Evolutionary conservation across 192 early-diverging fungal genomes (phyloP).

Genomic region (Coemansia sp.): DNA sequence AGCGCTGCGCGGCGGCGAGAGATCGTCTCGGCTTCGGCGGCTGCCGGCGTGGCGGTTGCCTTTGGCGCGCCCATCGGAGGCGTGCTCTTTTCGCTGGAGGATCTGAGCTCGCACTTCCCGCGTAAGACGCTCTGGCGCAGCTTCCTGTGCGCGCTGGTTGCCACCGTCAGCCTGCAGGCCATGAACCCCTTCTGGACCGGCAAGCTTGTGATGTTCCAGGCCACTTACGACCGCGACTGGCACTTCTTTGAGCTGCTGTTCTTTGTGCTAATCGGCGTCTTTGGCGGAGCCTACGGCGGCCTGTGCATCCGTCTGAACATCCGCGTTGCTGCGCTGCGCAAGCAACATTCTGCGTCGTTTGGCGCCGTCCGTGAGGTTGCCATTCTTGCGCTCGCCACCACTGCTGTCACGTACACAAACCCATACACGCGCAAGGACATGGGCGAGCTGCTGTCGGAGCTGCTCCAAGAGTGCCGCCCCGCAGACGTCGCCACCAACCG

Average conservation of each 20-base stretch:
- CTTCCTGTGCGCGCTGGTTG: slow-evolving; percentile 97
- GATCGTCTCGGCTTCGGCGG: slow-evolving; percentile 68
- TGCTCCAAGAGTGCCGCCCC: slow-evolving; percentile 71
- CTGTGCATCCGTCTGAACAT: slow-evolving; percentile 73
- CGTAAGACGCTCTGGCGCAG: slow-evolving; percentile 94
- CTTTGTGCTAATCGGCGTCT: slow-evolving; percentile 72
- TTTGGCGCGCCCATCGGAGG: slow-evolving; percentile 74
- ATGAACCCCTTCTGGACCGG: slow-evolving; percentile 96
- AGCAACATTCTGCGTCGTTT: slow-evolving; percentile 59
- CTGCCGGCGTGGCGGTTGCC: slow-evolving; percentile 73
- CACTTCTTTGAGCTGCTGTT: slow-evolving; percentile 89
- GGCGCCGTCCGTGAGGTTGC: slow-evolving; percentile 70
- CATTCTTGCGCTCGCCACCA: slow-evolving; percentile 63
- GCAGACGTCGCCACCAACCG: slow-evolving; percentile 39
- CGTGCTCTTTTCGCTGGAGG: slow-evolving; percentile 77
- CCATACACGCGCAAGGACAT: slow-evolving; percentile 81
- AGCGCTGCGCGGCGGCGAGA: slow-evolving; percentile 74
- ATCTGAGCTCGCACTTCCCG: slow-evolving; percentile 94
- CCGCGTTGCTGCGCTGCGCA: slow-evolving; percentile 69
- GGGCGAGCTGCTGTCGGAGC: slow-evolving; percentile 74
- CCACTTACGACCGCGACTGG: slow-evolving; percentile 89
- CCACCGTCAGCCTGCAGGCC: slow-evolving; percentile 83
- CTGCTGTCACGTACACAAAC: slow-evolving; percentile 68
- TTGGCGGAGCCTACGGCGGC: slow-evolving; percentile 83
- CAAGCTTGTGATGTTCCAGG: slow-evolving; percentile 96